Evolutionary conservation across 495 filamentous ascomycete species (phyloP), one percentile per base, ranked within the genome.

Genomic region (Podospora fimiseda): DNA sequence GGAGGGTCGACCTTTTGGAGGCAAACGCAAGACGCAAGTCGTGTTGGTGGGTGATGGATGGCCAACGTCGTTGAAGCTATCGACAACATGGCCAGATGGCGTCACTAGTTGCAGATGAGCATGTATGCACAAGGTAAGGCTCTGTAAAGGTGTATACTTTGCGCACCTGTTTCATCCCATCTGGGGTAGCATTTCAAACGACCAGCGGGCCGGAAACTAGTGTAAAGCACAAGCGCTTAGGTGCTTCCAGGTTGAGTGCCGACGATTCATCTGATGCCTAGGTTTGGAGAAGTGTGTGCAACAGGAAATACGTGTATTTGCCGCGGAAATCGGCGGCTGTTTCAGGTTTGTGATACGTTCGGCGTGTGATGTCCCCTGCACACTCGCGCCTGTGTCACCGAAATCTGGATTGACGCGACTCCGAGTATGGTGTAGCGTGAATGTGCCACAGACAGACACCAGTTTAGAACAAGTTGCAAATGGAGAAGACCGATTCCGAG

Each of bases 241-340:
- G n/a, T n/a, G n/a, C n/a, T n/a, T 24, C 11, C 22, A 22, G 23
- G 48, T n/a, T n/a, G n/a, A n/a, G n/a, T n/a, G 30, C 40, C 55
- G 49, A 48, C 55, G 55, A 61, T 61, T 61, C 54, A 55, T 47
- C 51, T 55, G 40, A 55, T 55, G 16, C 14, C 33, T 3, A 19
- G 22, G 19, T 23, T 3, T 9, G 13, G 15, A 23, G 22, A 47
- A 47, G 44, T 27, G 11, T 41, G 5, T 22, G 23, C n/a, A 22
- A 47, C 21, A 4, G 3, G 9, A 22, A 5, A 27, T 23, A 47
- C 14, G 16, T 18, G 13, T 18, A 41, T 6, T 23, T 47, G 44
- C 44, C 22, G 44, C 44, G 44, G 8, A 47, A 15, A 22, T 13
- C 11, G 44, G 44, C 44, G 44, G n/a, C 23, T 47, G 44, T 47